Percentiles rank a stretch among this genome's conserved stretches.
Evolutionary conservation across 495 filamentous ascomycete genomes (phyloP).

Genomic region (Pseudoneurospora amorphoporcata): DNA sequence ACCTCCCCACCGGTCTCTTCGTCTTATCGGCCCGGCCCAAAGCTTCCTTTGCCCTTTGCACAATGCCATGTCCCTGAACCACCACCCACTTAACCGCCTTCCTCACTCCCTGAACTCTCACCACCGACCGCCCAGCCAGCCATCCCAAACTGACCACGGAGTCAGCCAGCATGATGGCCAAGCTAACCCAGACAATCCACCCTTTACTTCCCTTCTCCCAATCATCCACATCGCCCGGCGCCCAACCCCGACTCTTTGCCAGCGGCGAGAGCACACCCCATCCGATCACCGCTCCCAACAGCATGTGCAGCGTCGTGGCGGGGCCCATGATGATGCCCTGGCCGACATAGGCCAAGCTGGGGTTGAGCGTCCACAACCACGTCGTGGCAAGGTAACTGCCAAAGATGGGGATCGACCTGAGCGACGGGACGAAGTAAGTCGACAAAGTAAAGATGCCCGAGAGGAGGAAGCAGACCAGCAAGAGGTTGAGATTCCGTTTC

Average conservation of each 20-base stretch:
- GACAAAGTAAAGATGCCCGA: slow-evolving; percentile 61
- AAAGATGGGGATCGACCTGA: slow-evolving; percentile 78
- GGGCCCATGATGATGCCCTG: slow-evolving; percentile 86
- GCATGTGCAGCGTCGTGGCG: slow-evolving; percentile 89
- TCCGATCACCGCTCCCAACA: slow-evolving; percentile 78
- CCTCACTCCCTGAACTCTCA: background rate
- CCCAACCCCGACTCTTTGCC: slow-evolving; percentile 79
- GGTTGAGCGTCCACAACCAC: slow-evolving; percentile 96
- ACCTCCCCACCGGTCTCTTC: background rate
- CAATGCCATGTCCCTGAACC: background rate
- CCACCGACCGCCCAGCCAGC: slow-evolving; percentile 47
- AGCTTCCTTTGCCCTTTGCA: background rate
- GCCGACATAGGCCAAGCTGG: slow-evolving; percentile 87
- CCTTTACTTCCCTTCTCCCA: slow-evolving; percentile 91
- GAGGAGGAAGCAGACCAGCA: slow-evolving; percentile 41
- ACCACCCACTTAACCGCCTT: background rate
- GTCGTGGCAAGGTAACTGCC: slow-evolving; percentile 59
- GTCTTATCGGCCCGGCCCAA: background rate
- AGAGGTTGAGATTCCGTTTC: slow-evolving; percentile 41
- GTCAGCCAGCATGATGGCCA: slow-evolving; percentile 96
- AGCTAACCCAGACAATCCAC: slow-evolving; percentile 93
- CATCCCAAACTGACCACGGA: slow-evolving; percentile 79
- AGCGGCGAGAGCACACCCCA: slow-evolving; percentile 89
- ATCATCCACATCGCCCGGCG: slow-evolving; percentile 70
- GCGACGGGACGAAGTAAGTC: slow-evolving; percentile 82